Base-by-base conservation (phyloP, 2,329 filamentous ascomycete genomes). In the Trichophyton mentagrophytes region DNA sequence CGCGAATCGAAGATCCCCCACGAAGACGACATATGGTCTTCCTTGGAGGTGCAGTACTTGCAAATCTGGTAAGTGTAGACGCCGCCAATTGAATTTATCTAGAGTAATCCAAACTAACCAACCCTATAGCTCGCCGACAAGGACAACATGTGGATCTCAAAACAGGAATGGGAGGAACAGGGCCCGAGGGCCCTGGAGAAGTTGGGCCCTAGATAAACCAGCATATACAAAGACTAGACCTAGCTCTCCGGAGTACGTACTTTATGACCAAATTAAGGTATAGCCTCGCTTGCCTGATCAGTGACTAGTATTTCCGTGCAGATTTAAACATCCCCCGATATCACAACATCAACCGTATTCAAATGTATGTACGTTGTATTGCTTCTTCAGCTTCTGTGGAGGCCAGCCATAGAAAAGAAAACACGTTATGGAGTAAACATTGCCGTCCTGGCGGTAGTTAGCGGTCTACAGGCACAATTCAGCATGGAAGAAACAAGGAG, bases 1-100 rank as follows among this genome's bases (percentile, higher is more conserved):
- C 99, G 66, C 85, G 93, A 74, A 97, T 99, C 80, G 93, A 99
- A 75, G 93, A 99, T 74, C 93, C 93, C 58, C 93, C 93, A 38
- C 84, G 93, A 77, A 84, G 93, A 78, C 83, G 92, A 76, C 93
- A 99, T 80, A 97, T 99, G 91, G 93, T 99, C n/a, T 97, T 99
- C 82, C 78, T 99, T 61, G 93, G 93, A 62, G 93, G 93, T 68
- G 93, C 93, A 27, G 93, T 99, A 64, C 79, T 99, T 69, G 93
- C 93, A 68, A 97, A 97, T 73, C 95, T 99, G 75, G 81, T 83
- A 76, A 72, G 80, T 73, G 38, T 44, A 40, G 20, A 13, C 22
- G 22, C 47, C 55, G 25, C 44, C 47, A 47, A 30, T 38, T 11
- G 36, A 20, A 59, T 17, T 20, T 57, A 22, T 2, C 9, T 68